A percentile compares a stretch with the other conserved stretches of the same genome.
Conservation (phyloP, 2,329 filamentous ascomycete genomes). For the Trichoderma koningiopsis region DNA sequence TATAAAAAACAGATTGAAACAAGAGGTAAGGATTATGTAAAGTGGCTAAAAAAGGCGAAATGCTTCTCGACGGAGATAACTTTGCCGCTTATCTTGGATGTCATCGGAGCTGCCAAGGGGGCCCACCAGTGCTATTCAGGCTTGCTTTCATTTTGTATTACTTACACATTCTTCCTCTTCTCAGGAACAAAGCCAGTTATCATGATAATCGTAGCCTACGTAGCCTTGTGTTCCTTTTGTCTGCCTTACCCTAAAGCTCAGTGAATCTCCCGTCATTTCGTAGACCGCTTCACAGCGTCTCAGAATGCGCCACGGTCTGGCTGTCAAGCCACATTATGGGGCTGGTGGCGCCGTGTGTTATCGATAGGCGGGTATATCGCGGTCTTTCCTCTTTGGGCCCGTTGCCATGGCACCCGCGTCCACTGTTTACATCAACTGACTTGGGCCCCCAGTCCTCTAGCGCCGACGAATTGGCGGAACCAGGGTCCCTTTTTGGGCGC, state of each 20-base stretch:
- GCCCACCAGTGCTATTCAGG: not conserved
- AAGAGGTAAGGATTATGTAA: constrained; percentile 15
- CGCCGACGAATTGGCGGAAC: constrained; percentile 26
- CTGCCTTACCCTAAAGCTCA: not conserved
- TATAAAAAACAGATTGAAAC: not conserved
- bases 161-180: not conserved
- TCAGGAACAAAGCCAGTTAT: not conserved
- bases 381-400: constrained; percentile 1
- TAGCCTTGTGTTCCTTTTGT: not conserved
- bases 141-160: not conserved
- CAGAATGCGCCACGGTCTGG: not conserved
- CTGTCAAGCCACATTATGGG: not conserved
- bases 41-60: constrained; percentile 5
- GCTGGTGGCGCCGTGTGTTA: constrained; percentile 9
- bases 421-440: constrained; percentile 42
- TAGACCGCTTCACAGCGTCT: not conserved
- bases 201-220: not conserved
- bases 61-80: constrained; percentile 14
- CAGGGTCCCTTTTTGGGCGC: constrained; percentile 17
- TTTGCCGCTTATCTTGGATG: constrained; percentile 18
- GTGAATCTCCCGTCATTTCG: not conserved
- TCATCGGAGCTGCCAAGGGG: constrained; percentile 16
- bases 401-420: constrained; percentile 44
- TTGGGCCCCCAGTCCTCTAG: constrained; percentile 24
- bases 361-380: constrained; percentile 32